Evolutionary conservation across 805 yeast species (phyloP).

Genomic region (Ogataea siamensis): DNA sequence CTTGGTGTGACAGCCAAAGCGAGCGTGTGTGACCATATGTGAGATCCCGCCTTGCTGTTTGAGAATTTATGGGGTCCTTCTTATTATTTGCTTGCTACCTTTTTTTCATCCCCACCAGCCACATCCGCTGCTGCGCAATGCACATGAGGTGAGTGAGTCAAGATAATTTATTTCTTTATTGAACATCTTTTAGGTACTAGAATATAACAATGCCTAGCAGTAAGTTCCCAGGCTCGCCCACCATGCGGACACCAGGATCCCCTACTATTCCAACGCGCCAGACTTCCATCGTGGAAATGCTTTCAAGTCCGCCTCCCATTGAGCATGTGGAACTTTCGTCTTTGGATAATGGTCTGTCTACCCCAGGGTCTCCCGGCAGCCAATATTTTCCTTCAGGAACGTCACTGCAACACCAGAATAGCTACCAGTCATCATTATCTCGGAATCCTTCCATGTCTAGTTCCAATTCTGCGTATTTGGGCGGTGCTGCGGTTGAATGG

Average conservation of each 20-base stretch:
- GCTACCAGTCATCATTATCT: conserved; percentile 29
- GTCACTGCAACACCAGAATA: conserved; percentile 4
- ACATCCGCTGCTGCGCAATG: conserved; percentile 4
- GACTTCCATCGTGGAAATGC: conserved; percentile 70
- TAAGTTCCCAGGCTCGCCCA: conserved; percentile 37
- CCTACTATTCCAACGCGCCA: conserved; percentile 43
- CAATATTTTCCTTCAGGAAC: conserved; percentile 10
- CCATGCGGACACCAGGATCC: conserved; percentile 37
- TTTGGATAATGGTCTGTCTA: conserved; percentile 14
- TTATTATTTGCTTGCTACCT: conserved; percentile 5
- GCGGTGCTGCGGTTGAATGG: conserved; percentile 54
- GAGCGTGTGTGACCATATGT: too few species aligned
- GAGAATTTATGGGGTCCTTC: too few species aligned
- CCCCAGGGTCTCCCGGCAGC: conserved; percentile 18
- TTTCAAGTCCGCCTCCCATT: conserved; percentile 74
- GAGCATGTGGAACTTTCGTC: conserved; percentile 28
- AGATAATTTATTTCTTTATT: background rate
- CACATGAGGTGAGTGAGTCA: conserved; percentile 16
- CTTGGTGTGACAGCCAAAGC: too few species aligned
- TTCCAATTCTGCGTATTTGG: conserved; percentile 25
- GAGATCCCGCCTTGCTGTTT: too few species aligned
- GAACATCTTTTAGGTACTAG: background rate
- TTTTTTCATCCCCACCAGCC: conserved; percentile 7
- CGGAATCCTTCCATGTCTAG: conserved; percentile 39
- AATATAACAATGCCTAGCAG: conserved; percentile 20